Evolutionary conservation across 2,329 filamentous ascomycete species (phyloP), one percentile per base, ranked within the genome.

Genomic region (Trichoderma atroviride): DNA sequence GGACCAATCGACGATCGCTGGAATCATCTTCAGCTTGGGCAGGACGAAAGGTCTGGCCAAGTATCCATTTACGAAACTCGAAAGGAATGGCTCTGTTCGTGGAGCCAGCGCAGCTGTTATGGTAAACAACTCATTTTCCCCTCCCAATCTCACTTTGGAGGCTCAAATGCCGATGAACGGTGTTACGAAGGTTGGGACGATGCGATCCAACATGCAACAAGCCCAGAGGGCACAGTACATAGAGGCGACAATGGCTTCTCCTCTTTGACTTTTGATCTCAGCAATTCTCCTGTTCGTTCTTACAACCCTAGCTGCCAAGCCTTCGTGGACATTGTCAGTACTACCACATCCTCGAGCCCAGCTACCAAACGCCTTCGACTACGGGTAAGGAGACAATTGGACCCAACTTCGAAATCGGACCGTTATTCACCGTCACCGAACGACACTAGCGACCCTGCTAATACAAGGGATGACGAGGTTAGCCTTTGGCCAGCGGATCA

Each of bases 1-100:
- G 91, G 91, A 0, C 87, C 90, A 0, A 88, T 93, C 19, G 91
- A 94, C 72, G 89, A 93, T 73, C 86, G 90, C 3, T 94, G 91
- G 91, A 90, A 87, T 0, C 87, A 88, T 69, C 79, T 94, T 4
- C 85, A 85, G 4, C 80, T 94, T 1, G 84, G 87, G 33, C 82
- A 81, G 40, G 87, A 92, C 70, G 88, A 92, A 70, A 74, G 74
- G 13, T 89, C 85, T 0, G 87, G 88, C 1, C 78, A 83, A 16
- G 78, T 91, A 1, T 82, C 86, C 62, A 88, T 92, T 22, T 78
- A 92, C 0, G 92, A 94, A 77, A 86, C 86, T 35, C 84, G 92
- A 16, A 89, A 88, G 33, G 92, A 94, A 76, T 93, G 89, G 88
- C 82, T 82, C 7, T 71, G 72, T 0, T 89, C 88, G 69, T 85